These are phyloP conservation scores for Aspergillus neoniger DNA, from an alignment of 2,329 filamentous ascomycete genomes.

Conservation along the genomic window DNA sequence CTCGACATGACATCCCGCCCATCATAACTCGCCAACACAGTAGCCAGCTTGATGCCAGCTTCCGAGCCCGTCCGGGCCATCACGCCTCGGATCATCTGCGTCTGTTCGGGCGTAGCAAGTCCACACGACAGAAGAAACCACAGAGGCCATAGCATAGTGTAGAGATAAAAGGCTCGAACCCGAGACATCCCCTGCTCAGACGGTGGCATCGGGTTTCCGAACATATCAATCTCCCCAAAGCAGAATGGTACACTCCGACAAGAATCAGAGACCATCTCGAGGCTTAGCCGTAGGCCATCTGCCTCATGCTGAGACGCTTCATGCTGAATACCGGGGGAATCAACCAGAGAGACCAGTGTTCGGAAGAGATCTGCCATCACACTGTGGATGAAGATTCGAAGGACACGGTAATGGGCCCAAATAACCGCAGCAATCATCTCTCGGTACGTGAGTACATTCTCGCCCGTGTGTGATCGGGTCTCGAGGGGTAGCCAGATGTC, in stretches of 20 bases:
- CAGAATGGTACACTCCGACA: conserved; percentile 39
- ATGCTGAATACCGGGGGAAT: conserved; percentile 8
- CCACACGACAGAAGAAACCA: conserved; percentile 40
- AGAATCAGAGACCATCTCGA: conserved; percentile 38
- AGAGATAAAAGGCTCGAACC: conserved; percentile 36
- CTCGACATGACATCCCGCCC: not conserved
- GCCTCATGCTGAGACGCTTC: conserved; percentile 9
- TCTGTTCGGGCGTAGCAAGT: conserved; percentile 34
- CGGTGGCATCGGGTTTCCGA: conserved; percentile 28
- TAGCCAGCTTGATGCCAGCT: conserved; percentile 39
- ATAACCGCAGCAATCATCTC: conserved; percentile 29
- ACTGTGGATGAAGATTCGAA: conserved; percentile 36
- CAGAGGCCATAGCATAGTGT: conserved; percentile 40
- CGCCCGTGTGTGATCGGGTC: conserved; percentile 31
- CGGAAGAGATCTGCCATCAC: conserved; percentile 30
- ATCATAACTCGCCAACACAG: conserved; percentile 27
- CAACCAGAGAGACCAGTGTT: conserved; percentile 19
- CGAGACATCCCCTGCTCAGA: conserved; percentile 18
- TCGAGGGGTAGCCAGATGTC: conserved; percentile 38
- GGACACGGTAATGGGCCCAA: conserved; percentile 41
- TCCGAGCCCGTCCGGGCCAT: conserved; percentile 33
- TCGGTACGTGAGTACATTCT: conserved; percentile 37
- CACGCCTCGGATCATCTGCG: conserved; percentile 29
- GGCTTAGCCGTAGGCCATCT: conserved; percentile 25
- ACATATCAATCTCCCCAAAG: conserved; percentile 35